A percentile compares a stretch with the other conserved stretches of the same genome.
Conservation (phyloP, 805 yeast species). For the Metschnikowia lunata region DNA sequence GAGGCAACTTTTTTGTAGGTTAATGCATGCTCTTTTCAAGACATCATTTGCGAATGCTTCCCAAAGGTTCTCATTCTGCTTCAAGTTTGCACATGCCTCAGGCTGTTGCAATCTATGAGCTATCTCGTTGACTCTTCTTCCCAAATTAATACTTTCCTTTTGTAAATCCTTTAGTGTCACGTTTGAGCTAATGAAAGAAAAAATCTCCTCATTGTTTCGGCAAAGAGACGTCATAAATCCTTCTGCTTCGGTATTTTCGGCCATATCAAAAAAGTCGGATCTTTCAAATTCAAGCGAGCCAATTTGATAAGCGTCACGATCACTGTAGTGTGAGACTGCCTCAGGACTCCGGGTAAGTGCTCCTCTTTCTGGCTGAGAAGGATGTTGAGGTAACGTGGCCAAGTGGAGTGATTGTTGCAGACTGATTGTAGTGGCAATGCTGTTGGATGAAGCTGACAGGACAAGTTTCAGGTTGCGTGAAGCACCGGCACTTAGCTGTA, state of each 20-base stretch:
- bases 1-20: constrained; percentile 27
- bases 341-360: constrained; percentile 14
- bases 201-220: constrained; percentile 25
- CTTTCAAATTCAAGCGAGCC: constrained; percentile 50
- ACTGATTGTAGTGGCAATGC: constrained; percentile 12
- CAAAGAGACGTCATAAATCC: constrained; percentile 48
- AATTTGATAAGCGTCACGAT: constrained; percentile 36
- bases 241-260: constrained; percentile 45
- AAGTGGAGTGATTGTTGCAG: constrained; percentile 7
- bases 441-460: constrained; percentile 10
- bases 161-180: constrained; percentile 41
- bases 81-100: constrained; percentile 30
- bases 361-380: constrained; percentile 3
- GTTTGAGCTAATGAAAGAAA: constrained; percentile 40
- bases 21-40: constrained; percentile 29
- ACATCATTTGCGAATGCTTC: constrained; percentile 31
- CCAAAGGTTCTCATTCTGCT: constrained; percentile 28
- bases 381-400: constrained; percentile 3
- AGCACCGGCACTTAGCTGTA: constrained; percentile 24
- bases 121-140: constrained; percentile 26
- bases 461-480: constrained; percentile 4
- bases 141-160: constrained; percentile 33
- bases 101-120: constrained; percentile 28
- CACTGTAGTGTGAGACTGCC: constrained; percentile 22
- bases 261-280: constrained; percentile 40